Conservation (phyloP, 352 stramenopile genomes). For the Pythium rishiriense region DNA sequence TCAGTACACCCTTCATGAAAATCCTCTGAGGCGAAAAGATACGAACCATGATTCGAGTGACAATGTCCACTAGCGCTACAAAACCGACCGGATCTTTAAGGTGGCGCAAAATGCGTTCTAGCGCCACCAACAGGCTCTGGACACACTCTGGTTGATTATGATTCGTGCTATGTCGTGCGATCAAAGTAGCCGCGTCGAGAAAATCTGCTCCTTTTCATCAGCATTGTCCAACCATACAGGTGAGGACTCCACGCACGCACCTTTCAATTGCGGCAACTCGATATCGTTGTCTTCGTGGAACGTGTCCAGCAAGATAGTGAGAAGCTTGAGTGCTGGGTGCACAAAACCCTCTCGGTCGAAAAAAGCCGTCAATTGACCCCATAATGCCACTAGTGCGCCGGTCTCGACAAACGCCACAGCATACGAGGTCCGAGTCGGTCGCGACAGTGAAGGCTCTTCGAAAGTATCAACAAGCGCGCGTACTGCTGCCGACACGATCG, state of each 20-base stretch:
- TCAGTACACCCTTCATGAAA: not conserved
- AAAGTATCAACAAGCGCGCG: slow-evolving; percentile 27
- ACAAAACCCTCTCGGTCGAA: slow-evolving; percentile 22
- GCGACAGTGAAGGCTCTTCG: not conserved
- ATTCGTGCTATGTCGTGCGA: slow-evolving; percentile 3
- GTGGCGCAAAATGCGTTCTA: slow-evolving; percentile 7
- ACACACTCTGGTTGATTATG: slow-evolving; percentile 5
- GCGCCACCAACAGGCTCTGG: slow-evolving; percentile 1
- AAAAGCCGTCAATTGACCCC: slow-evolving; percentile 1
- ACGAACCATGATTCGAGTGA: slow-evolving; percentile 14
- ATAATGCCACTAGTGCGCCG: slow-evolving; percentile 9
- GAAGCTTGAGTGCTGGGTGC: slow-evolving; percentile 8
- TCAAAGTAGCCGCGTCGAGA: not conserved
- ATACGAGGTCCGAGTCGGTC: slow-evolving; percentile 6
- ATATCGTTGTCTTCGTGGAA: not conserved
- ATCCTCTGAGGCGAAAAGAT: too few species aligned
- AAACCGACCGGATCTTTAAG: not conserved
- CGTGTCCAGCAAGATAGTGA: not conserved
- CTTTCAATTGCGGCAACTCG: not conserved
- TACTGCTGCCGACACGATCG: slow-evolving; percentile 30
- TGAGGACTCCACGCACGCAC: too few species aligned
- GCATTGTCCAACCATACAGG: too few species aligned
- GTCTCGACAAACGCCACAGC: slow-evolving; percentile 5
- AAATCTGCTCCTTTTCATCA: too few species aligned
- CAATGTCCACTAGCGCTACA: slow-evolving; percentile 1